phyloP scores from a whole-genome alignment of 2,329 filamentous ascomycete genomes.

The Trichoderma sp. region DNA sequence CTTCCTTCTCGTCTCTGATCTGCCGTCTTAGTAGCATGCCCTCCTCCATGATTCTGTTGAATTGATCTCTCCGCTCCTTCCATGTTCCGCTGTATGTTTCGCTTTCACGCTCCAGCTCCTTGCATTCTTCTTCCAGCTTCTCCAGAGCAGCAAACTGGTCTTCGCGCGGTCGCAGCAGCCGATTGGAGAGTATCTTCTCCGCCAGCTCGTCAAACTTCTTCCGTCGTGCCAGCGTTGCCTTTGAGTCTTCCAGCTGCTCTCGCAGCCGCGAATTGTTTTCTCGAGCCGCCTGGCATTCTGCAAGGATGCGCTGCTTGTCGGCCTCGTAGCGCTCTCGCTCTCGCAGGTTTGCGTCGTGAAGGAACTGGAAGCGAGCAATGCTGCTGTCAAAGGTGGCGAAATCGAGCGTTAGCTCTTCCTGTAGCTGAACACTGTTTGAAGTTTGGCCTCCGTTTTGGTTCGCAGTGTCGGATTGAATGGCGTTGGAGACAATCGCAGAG shows the following conservation, averaged over 20 bases:
- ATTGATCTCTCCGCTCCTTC: slow-evolving; percentile 80
- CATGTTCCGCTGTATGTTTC: slow-evolving; percentile 77
- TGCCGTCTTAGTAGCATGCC: slow-evolving; percentile 79
- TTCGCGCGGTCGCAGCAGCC: slow-evolving; percentile 74
- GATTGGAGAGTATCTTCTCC: slow-evolving; percentile 79
- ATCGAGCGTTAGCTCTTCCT: slow-evolving; percentile 81
- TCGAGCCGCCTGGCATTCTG: slow-evolving; percentile 73
- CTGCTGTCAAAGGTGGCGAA: slow-evolving; percentile 84
- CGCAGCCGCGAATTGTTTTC: slow-evolving; percentile 71
- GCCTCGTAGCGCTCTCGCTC: slow-evolving; percentile 81
- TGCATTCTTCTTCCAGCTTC: slow-evolving; percentile 85
- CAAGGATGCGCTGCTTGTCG: slow-evolving; percentile 75
- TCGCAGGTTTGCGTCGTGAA: slow-evolving; percentile 74
- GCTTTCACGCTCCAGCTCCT: slow-evolving; percentile 80
- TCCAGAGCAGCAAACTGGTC: slow-evolving; percentile 75
- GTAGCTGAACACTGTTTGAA: slow-evolving; percentile 55
- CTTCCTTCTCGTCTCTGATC: slow-evolving; percentile 93
- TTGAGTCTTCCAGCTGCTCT: slow-evolving; percentile 71
- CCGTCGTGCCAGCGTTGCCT: slow-evolving; percentile 70
- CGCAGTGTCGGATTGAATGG: slow-evolving; percentile 23
- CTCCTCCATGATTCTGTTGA: slow-evolving; percentile 84
- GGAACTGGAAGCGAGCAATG: slow-evolving; percentile 83
- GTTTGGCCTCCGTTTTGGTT: slow-evolving; percentile 42
- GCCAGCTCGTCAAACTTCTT: slow-evolving; percentile 86
- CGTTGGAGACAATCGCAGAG: slow-evolving; percentile 54